Base-by-base conservation (phyloP, 768 basidiomycete species). In the Suillus subaureus region DNA sequence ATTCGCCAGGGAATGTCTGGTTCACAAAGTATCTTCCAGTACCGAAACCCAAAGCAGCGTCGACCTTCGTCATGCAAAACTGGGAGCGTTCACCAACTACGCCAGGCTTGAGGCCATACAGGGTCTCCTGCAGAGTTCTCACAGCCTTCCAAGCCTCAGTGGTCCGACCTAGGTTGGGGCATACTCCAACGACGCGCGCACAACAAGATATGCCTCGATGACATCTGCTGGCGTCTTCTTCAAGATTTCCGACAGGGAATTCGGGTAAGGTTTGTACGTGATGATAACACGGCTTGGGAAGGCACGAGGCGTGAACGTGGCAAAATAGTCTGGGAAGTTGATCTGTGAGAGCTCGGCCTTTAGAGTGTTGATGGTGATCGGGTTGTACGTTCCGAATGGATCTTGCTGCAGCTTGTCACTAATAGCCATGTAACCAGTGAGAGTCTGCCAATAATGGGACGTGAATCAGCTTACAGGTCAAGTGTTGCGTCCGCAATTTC, bases 361-460 rank as follows among this genome's bases (percentile, higher is more conserved):
- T 64, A 99, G 84, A 45, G 91, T 89, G 18, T 84, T 81, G 63
- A 95, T 80, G 3, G 85, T 80, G 49, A 85, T 82, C 7, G 94
- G 95, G 74, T 99, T 99, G 78, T 99, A 98, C 0, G 94, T 92
- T 54, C 83, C 89, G 55, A 93, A 81, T 2, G 96, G 96, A 74
- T 98, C 90, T 75, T 90, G 88, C 66, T 85, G 83, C 54, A 92
- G 79, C 39, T 89, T 81, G 71, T 90, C 91, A 31, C 89, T 90
- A 67, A 40, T 16, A 64, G 26, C 7, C 21, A n/a, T 40, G 42
- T 52, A 57, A 42, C 31, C 31, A 8, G 23, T 61, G 15, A 35
- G 67, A 26, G 35, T 21, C 42, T 54, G 43, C 16, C 15, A 43
- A 31, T 55, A 4, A 37, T 13, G 42, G n/a, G 28, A 65, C 15